A percentile compares a stretch with the other conserved stretches of the same genome.
Conservation (phyloP, 345 rosid genomes). For the Noccaea caerulescens region DNA sequence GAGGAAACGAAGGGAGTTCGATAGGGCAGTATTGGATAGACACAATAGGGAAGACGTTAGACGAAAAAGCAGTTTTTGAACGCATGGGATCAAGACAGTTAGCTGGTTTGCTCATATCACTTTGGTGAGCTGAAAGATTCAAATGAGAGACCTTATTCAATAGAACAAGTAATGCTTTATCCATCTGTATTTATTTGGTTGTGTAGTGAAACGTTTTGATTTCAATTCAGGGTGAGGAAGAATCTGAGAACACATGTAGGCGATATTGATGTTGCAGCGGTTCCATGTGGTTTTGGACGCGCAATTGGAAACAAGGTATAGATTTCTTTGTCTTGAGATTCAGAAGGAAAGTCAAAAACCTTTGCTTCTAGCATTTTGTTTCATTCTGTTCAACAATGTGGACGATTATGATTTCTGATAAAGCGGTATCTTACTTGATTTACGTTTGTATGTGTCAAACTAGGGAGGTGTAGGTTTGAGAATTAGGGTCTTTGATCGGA, state of each 20-base stretch:
- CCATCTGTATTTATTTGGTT: background rate
- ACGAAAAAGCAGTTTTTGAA: constrained; percentile 80
- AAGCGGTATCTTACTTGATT: constrained; percentile 2
- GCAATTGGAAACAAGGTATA: constrained; percentile 97
- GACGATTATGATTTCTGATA: constrained; percentile 20
- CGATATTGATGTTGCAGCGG: constrained; percentile 96
- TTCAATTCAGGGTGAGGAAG: constrained; percentile 81
- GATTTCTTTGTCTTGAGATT: background rate
- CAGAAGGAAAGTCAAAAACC: background rate
- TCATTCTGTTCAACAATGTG: constrained; percentile 16
- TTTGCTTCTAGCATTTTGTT: constrained; percentile 12
- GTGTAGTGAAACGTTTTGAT: constrained; percentile 7
- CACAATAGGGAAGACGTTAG: constrained; percentile 83
- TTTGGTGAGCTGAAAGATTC: constrained; percentile 66
- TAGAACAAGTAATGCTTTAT: background rate
- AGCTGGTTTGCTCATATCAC: constrained; percentile 90
- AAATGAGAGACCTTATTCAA: background rate
- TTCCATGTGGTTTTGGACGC: constrained; percentile 98
- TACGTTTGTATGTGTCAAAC: constrained; percentile 22
- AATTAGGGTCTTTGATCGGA: constrained; percentile 79
- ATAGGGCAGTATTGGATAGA: constrained; percentile 96
- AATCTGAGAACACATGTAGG: constrained; percentile 88
- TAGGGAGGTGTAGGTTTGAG: constrained; percentile 89
- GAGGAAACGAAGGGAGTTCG: constrained; percentile 98
- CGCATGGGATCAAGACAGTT: constrained; percentile 98